Base-by-base conservation (phyloP, 352 stramenopile genomes). In the Pythium biforme region DNA sequence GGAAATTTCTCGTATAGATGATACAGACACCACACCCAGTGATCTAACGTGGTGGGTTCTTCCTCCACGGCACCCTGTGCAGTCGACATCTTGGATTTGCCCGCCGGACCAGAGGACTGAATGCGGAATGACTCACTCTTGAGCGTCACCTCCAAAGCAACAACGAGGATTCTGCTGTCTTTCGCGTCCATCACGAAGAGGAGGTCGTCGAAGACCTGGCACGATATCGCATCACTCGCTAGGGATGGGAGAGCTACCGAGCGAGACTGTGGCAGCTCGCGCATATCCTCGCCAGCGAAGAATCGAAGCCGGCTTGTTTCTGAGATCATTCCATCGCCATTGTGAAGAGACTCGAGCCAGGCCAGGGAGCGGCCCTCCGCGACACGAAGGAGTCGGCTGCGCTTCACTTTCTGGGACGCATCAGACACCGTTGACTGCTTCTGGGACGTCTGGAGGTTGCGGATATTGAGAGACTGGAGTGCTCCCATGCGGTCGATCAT, bases 101-200 rank as follows among this genome's bases (percentile, higher is more conserved):
- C n/a, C 20, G 49, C n/a, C 19, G 27, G 27, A 9, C 29, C 29
- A 20, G 27, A 37, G 4, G 80, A 74, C 31, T 71, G 66, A 17
- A 88, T 86, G 7, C 73, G 73, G 23, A 73, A 86, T 14, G 75
- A 83, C n/a, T 88, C 76, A 25, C 75, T 88, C 12, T 49, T 53
- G 1, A 70, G 49, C 11, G 73, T 83, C 14, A 78, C 79, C 2
- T 62, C 45, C 5, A 61, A 2, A 3, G 46, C n/a, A 0, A 53
- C 33, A 3, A 53, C 27, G 11, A 41, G 2, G 9, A 61, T 76
- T 39, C 22, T 65, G 41, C 50, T 63, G 49, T 0, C 75, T 59
- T 3, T 57, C 51, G 9, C 79, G 43, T 51, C 47, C 51, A 27
- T 55, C 39, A 46, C 41, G 10, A 29, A 49, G 3, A 67, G 5